Percentiles rank a stretch among this genome's conserved stretches.
phyloP scores from a whole-genome alignment of 495 filamentous ascomycete species.

The Penicillium argentinense region DNA sequence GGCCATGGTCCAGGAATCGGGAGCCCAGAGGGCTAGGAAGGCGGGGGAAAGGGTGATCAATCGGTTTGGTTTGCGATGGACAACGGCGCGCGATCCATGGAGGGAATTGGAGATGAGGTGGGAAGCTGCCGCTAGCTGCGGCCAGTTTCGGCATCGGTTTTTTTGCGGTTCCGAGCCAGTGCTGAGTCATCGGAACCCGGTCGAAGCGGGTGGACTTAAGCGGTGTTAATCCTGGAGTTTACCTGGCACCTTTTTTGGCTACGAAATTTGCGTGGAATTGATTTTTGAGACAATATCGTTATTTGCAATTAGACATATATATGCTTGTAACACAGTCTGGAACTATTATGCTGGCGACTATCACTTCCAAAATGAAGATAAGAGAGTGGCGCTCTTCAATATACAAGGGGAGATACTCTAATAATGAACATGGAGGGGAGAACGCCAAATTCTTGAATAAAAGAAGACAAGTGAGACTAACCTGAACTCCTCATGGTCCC shows the following conservation, averaged over 20 bases:
- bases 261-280: no score
- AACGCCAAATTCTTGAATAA: not conserved
- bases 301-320: no score
- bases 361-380: no score
- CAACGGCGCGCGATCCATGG: conserved; percentile 30
- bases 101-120: conserved; percentile 16
- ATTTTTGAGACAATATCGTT: no score
- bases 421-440: not conserved
- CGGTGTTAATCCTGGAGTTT: no score
- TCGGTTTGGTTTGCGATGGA: conserved; percentile 22
- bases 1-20: conserved; percentile 57
- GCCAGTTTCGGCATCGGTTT: conserved; percentile 27
- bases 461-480: not conserved
- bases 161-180: conserved; percentile 26
- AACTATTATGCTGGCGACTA: no score
- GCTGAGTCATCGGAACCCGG: conserved; percentile 22
- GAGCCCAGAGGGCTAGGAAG: conserved; percentile 36
- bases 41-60: conserved; percentile 26
- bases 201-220: conserved; percentile 11
- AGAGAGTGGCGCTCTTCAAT: conserved; percentile 5
- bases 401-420: conserved; percentile 10
- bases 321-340: no score
- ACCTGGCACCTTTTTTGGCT: no score
- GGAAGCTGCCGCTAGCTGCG: conserved; percentile 26
- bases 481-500: not conserved